Evolutionary conservation across 768 basidiomycete species (phyloP), one percentile per base, ranked within the genome.

Genomic region (Panus rudis): DNA sequence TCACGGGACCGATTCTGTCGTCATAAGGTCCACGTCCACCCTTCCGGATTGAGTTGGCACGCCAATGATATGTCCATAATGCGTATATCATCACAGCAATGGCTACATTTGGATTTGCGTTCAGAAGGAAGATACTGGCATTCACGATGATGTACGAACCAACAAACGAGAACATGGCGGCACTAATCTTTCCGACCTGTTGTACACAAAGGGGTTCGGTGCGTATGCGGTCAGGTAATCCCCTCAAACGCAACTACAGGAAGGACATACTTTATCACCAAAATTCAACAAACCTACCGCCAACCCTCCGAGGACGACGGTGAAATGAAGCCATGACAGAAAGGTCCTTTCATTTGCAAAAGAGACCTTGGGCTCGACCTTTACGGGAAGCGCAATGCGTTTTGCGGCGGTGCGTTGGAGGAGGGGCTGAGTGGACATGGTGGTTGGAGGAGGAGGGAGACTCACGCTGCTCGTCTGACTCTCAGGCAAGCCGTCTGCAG

Each of bases 71-170:
- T 31, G 92, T 91, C 53, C 85, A 84, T 12, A 99, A 66, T 2
- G 96, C 94, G 62, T 99, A 99, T 8, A 89, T 60, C 96, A 99
- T 98, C 47, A 98, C 92, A 17, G 79, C 89, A 80, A 98, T 88
- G 27, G 94, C 94, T 94, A 55, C 3, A 41, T 22, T 38, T 37
- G 22, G 38, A 6, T 39, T 42, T 37, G 45, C 38, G 24, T 32
- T 40, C 21, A 30, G 57, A 40, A 59, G 45, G 32, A 30, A 10
- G 16, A 30, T 30, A 30, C 16, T 30, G 28, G 28, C 10, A 30
- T 16, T 10, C 10, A 30, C 10, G n/a, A n/a, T n/a, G 12, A 37
- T 16, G 5, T 28, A 71, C 82, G 45, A 52, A 92, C 92, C 91
- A 51, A 98, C 91, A 46, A 85, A 64, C 16, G 92, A 96, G 69